Evolutionary conservation across 257 asterid genomes (phyloP).

Genomic region (Anisodus acutangulus): DNA sequence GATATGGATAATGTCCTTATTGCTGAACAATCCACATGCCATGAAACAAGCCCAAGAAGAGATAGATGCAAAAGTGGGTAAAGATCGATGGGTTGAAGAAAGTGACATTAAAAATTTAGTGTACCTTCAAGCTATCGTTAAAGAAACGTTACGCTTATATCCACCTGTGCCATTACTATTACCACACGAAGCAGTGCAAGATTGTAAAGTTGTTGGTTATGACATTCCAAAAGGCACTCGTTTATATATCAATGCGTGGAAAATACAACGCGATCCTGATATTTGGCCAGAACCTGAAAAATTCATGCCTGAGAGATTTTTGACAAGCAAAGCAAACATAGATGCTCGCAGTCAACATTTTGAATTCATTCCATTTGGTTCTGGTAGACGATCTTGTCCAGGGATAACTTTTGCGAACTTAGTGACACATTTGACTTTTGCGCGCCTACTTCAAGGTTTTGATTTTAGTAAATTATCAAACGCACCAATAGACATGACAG

Average conservation of each 20-base stretch:
- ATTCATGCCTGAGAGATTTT: conserved; percentile 56
- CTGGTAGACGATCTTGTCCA: conserved; percentile 35
- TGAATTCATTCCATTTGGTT: conserved; percentile 64
- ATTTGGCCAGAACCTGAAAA: conserved; percentile 55
- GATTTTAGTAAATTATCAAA: conserved; percentile 27
- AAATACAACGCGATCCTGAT: conserved; percentile 55
- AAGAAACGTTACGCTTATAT: conserved; percentile 57
- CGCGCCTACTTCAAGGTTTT: conserved; percentile 59
- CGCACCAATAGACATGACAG: conserved; percentile 53
- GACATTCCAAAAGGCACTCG: conserved; percentile 49
- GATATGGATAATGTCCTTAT: conserved; percentile 53
- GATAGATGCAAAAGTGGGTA: conserved; percentile 49
- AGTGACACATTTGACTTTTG: conserved; percentile 51
- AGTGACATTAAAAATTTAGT: conserved; percentile 49
- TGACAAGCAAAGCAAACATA: conserved; percentile 42
- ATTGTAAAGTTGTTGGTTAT: conserved; percentile 51
- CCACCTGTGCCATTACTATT: conserved; percentile 55
- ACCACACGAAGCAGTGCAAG: conserved; percentile 52
- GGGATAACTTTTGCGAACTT: conserved; percentile 51
- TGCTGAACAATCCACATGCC: conserved; percentile 43
- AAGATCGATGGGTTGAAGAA: conserved; percentile 55
- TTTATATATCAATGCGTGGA: conserved; percentile 52
- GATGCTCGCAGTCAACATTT: conserved; percentile 50
- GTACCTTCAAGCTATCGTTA: conserved; percentile 57
- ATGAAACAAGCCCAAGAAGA: conserved; percentile 53